These are phyloP conservation scores for Myxozyma geophila DNA, from an alignment of 805 yeast species.

Conservation along the genomic window DNA sequence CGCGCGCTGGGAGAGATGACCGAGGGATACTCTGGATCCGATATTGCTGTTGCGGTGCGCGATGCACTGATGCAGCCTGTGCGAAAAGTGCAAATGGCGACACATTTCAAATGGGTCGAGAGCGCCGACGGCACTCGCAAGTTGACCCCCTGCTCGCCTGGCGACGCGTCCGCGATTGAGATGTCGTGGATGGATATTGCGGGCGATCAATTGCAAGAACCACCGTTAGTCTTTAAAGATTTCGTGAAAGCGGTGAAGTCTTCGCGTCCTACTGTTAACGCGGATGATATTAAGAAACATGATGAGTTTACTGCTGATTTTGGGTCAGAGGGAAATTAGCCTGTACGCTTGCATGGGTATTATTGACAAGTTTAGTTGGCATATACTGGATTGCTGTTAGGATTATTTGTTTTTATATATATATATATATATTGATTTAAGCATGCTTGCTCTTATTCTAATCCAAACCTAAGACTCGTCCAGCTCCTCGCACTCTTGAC, in stretches of 20 bases:
- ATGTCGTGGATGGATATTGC: constrained; percentile 93
- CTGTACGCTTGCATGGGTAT: neutral
- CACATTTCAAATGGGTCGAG: constrained; percentile 77
- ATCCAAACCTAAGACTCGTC: no score
- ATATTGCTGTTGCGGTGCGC: constrained; percentile 92
- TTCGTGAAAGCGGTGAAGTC: constrained; percentile 89
- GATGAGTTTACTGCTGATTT: constrained; percentile 89
- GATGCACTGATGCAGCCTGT: constrained; percentile 99
- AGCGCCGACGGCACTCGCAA: constrained; percentile 48
- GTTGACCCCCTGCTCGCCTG: constrained; percentile 95
- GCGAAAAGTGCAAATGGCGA: constrained; percentile 91
- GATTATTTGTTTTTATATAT: neutral
- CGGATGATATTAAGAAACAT: constrained; percentile 78
- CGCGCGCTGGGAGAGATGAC: constrained; percentile 87
- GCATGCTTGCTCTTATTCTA: no score
- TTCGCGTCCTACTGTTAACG: constrained; percentile 94
- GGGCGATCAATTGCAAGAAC: constrained; percentile 87
- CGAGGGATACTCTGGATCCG: constrained; percentile 97
- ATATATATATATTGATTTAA: no score
- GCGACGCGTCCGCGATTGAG: constrained; percentile 83
- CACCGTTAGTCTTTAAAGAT: constrained; percentile 86
- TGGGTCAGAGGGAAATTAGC: constrained; percentile 92
- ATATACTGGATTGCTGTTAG: neutral
- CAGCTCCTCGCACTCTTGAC: no score
- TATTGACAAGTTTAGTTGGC: neutral